Base-by-base conservation (phyloP, 139 green algal genomes). In the Closterium sp. region DNA sequence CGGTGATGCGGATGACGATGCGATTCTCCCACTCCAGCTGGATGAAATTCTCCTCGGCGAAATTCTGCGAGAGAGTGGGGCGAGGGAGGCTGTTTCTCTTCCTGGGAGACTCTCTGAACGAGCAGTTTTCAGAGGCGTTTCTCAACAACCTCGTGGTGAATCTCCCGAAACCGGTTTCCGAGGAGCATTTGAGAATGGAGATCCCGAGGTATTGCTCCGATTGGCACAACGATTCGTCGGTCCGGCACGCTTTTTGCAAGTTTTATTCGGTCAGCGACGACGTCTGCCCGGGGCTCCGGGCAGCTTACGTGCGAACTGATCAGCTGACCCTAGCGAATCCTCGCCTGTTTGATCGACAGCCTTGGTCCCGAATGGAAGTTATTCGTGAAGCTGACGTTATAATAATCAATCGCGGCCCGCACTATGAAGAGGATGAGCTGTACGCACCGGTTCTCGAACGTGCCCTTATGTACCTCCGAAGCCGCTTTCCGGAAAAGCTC, bases 391-490 rank as follows among this genome's bases (percentile, higher is more conserved):
- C 85, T 27, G 85, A 85, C 11, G 38, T 91, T 10, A 34, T 91
- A 13, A 86, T 91, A 29, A 19, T 91, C 13, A 91, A 91, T 38
- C 31, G 31, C 6, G 89, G 89, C 19, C 62, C 89, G 89, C 89
- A 91, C 38, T 91, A 29, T 11, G 27, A 86, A 27, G 31, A 86
- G 21, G 32, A 87, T 27, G 22, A 22, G 31, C 31, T 31, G 1
- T 91, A 86, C 31, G 32, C 50, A 31, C 30, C 21, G 27, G 32
- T 31, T 5, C 31, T 91, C 13, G 29, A 31, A 27, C 30, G 31
- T 38, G 22, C 89, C 31, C 31, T 91, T 13, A 27, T n/a, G 27
- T 91, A 87, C 89, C 17, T 91, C 27, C 32, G 89, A 31, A 88
- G 22, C 31, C 50, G 22, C 7, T 86, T 32, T 0, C 89, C 89